Conservation (phyloP, 306 rosid genomes). For the Luffa acutangula region DNA sequence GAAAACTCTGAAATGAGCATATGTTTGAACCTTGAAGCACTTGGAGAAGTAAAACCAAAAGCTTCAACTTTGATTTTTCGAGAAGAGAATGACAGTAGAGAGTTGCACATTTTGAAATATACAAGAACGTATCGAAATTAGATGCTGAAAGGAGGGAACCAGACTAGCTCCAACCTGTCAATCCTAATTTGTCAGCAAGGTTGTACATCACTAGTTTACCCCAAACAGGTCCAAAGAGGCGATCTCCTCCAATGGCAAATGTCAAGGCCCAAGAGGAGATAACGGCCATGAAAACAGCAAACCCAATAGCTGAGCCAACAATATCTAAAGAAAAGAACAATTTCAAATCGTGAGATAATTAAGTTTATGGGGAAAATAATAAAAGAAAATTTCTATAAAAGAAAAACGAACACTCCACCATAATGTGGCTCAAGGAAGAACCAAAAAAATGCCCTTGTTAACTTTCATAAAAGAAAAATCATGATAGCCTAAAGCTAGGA, state of each 20-base stretch:
- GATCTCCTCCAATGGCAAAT: constrained; percentile 72
- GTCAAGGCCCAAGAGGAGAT: constrained; percentile 82
- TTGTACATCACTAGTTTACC: constrained; percentile 78
- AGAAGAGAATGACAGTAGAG: neutral
- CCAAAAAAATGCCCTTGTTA: neutral
- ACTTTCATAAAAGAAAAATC: neutral
- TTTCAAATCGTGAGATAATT: constrained; percentile 6
- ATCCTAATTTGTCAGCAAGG: constrained; percentile 76
- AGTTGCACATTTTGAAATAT: neutral
- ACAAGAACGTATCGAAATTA: neutral
- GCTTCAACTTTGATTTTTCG: neutral
- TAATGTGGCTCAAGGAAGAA: neutral
- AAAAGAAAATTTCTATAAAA: neutral
- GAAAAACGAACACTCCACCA: neutral
- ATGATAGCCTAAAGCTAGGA: neutral
- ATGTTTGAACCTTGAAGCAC: neutral
- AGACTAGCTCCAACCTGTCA: constrained; percentile 70
- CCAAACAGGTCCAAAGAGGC: constrained; percentile 77
- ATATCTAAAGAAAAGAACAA: constrained; percentile 35
- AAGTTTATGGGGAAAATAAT: neutral
- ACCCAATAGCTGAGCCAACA: constrained; percentile 67
- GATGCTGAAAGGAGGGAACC: neutral
- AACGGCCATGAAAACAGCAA: constrained; percentile 38
- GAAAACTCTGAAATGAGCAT: neutral
- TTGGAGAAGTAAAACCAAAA: neutral